Evolutionary conservation across 176 grass and related monocot species (phyloP).

Genomic region (Paspalum vaginatum): DNA sequence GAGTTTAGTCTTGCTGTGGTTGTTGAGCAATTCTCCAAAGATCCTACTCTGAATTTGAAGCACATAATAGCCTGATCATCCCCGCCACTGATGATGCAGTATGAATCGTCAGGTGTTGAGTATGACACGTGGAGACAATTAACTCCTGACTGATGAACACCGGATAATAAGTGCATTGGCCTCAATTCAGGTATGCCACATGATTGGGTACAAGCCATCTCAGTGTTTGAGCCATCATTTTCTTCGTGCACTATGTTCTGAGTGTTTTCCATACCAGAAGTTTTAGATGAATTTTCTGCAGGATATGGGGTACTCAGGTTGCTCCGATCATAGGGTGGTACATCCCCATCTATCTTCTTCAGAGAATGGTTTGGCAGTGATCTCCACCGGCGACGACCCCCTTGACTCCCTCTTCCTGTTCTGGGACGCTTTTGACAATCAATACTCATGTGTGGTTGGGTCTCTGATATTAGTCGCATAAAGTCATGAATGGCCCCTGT

Average conservation of each 20-base stretch:
- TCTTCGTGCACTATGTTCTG: constrained; percentile 24
- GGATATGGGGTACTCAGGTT: not conserved
- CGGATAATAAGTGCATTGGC: constrained; percentile 51
- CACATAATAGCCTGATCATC: constrained; percentile 84
- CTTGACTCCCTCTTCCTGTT: constrained; percentile 93
- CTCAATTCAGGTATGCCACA: constrained; percentile 53
- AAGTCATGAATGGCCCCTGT: constrained; percentile 66
- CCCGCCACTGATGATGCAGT: constrained; percentile 72
- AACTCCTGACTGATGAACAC: constrained; percentile 86
- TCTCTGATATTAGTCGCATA: constrained; percentile 70
- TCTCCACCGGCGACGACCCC: constrained; percentile 75
- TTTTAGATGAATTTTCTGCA: constrained; percentile 28
- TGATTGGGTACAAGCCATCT: constrained; percentile 24
- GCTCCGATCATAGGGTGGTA: not conserved
- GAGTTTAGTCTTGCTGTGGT: not conserved
- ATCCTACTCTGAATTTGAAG: constrained; percentile 58
- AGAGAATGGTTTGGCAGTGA: constrained; percentile 52
- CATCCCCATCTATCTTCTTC: constrained; percentile 35
- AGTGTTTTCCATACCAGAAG: constrained; percentile 9
- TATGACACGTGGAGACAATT: constrained; percentile 73
- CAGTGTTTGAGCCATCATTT: constrained; percentile 6
- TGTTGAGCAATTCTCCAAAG: constrained; percentile 7
- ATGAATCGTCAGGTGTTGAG: constrained; percentile 42
- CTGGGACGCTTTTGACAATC: constrained; percentile 77
- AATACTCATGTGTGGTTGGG: constrained; percentile 64